Evolutionary conservation across 768 basidiomycete species (phyloP).

Genomic region (Kwoniella sp.): DNA sequence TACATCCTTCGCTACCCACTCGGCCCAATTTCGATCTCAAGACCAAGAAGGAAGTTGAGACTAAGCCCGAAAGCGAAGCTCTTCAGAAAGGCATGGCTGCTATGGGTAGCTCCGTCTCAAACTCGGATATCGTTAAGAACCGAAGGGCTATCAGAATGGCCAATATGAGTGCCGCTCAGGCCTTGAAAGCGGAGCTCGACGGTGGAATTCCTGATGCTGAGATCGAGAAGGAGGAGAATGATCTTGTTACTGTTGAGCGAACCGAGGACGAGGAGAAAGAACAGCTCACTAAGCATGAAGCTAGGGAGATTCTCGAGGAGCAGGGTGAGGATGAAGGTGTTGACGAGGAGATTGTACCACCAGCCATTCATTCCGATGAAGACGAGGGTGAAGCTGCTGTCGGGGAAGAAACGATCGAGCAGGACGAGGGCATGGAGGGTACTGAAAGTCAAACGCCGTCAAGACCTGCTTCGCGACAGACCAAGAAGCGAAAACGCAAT

Average conservation of each 20-base stretch:
- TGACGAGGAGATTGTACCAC: slow-evolving; percentile 23
- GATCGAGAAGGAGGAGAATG: slow-evolving; percentile 19
- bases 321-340: slow-evolving; percentile 43
- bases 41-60: slow-evolving; percentile 28
- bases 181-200: slow-evolving; percentile 84
- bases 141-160: slow-evolving; percentile 89
- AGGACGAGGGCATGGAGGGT: slow-evolving; percentile 22
- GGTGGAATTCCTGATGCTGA: slow-evolving; percentile 27
- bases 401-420: slow-evolving; percentile 24
- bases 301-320: slow-evolving; percentile 30
- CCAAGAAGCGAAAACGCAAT: slow-evolving; percentile 53
- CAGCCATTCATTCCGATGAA: slow-evolving; percentile 18
- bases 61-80: slow-evolving; percentile 21
- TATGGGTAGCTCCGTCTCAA: slow-evolving; percentile 69
- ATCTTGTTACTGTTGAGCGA: slow-evolving; percentile 20
- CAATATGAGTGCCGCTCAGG: slow-evolving; percentile 93
- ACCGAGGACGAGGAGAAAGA: slow-evolving; percentile 37
- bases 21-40: slow-evolving; percentile 61
- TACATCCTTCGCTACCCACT: slow-evolving; percentile 67
- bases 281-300: slow-evolving; percentile 26
- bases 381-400: slow-evolving; percentile 34
- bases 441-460: slow-evolving; percentile 28
- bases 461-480: slow-evolving; percentile 57
- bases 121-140: slow-evolving; percentile 82
- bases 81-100: slow-evolving; percentile 37